Evolutionary conservation across 2,329 filamentous ascomycete genomes (phyloP).

Genomic region (Aspergillus pseudotamarii): DNA sequence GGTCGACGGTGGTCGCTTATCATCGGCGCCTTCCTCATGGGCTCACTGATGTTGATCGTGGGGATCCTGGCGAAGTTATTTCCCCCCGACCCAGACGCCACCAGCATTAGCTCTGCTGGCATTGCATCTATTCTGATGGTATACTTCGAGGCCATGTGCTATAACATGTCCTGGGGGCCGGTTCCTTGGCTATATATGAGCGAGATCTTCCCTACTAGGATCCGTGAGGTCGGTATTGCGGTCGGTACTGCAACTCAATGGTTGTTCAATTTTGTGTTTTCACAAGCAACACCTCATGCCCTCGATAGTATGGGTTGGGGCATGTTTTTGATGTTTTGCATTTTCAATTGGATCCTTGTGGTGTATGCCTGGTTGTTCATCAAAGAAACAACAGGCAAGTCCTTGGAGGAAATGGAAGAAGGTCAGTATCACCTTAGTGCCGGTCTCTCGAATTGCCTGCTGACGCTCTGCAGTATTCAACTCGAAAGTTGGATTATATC

Average conservation of each 20-base stretch:
- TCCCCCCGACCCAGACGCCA: slow-evolving; percentile 40
- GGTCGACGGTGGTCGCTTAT: slow-evolving; percentile 54
- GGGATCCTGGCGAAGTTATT: slow-evolving; percentile 49
- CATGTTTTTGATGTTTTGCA: slow-evolving; percentile 46
- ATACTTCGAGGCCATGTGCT: slow-evolving; percentile 35
- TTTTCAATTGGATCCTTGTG: slow-evolving; percentile 38
- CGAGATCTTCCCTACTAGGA: slow-evolving; percentile 44
- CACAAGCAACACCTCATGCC: slow-evolving; percentile 45
- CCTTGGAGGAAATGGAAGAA: slow-evolving; percentile 44
- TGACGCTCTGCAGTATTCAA: slow-evolving; percentile 6
- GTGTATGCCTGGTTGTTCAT: slow-evolving; percentile 40
- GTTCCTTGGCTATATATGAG: slow-evolving; percentile 40
- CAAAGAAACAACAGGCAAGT: slow-evolving; percentile 44
- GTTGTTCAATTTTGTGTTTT: slow-evolving; percentile 48
- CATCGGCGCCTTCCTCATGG: slow-evolving; percentile 53
- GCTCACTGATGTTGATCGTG: slow-evolving; percentile 55
- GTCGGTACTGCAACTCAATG: slow-evolving; percentile 41
- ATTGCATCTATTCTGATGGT: slow-evolving; percentile 55
- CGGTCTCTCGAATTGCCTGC: not conserved
- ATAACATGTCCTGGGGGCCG: slow-evolving; percentile 40
- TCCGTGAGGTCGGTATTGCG: slow-evolving; percentile 43
- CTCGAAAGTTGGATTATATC: not conserved
- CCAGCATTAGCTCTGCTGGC: slow-evolving; percentile 32
- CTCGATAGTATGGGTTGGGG: slow-evolving; percentile 44
- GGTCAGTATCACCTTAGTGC: not conserved